Conservation (phyloP, 1,284 basidiomycete genomes). For the Termitomyces sp. region DNA sequence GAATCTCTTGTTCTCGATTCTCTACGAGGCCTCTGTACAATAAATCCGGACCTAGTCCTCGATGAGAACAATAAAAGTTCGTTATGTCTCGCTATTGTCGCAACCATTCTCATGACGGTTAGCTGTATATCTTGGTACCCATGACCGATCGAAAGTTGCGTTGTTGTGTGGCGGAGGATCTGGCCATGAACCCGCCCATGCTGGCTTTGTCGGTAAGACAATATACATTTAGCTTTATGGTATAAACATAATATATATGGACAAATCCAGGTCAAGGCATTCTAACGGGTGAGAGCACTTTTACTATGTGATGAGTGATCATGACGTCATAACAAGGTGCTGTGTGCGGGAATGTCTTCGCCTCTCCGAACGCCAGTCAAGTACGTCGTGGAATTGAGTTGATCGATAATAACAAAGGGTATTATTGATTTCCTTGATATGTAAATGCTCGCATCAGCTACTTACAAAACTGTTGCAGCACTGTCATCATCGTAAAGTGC, state of each 20-base stretch:
- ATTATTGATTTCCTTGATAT: constrained; percentile 20
- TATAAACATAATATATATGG: constrained; percentile 7
- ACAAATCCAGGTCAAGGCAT: constrained; percentile 62
- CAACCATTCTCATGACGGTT: not conserved
- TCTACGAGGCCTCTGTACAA: constrained; percentile 63
- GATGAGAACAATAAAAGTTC: constrained; percentile 65
- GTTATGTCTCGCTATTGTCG: constrained; percentile 1
- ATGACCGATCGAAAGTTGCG: constrained; percentile 66
- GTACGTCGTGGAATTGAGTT: constrained; percentile 77
- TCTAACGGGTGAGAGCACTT: constrained; percentile 51
- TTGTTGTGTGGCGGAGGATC: constrained; percentile 87
- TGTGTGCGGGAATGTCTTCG: constrained; percentile 84
- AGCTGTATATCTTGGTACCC: constrained; percentile 62
- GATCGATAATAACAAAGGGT: constrained; percentile 76
- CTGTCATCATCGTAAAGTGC: constrained; percentile 83
- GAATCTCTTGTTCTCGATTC: constrained; percentile 72
- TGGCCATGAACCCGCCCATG: constrained; percentile 87
- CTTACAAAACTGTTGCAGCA: constrained; percentile 37
- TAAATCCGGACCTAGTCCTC: constrained; percentile 68
- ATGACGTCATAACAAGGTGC: constrained; percentile 47
- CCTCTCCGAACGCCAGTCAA: constrained; percentile 83
- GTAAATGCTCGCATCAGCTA: constrained; percentile 3
- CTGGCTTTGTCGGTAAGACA: constrained; percentile 69
- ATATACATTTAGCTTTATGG: not conserved
- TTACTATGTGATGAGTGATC: not conserved